Evolutionary conservation across 768 basidiomycete species (phyloP).

Genomic region (Cubamyces lactineus): DNA sequence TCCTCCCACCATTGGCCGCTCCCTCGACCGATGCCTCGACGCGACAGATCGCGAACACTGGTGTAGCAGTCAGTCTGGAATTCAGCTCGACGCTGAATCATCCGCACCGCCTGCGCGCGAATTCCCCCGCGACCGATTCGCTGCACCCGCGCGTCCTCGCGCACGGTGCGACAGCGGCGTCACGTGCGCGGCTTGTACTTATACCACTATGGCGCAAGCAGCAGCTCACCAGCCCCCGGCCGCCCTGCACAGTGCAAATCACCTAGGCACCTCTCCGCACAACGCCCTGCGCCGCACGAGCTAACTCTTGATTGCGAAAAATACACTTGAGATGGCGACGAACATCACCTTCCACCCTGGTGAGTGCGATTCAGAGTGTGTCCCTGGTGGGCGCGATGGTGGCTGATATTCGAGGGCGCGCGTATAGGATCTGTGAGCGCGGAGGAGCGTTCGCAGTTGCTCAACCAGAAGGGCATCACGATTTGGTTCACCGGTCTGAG

Average conservation of each 20-base stretch:
- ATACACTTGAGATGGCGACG: slow-evolving; percentile 38
- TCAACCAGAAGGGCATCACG: slow-evolving; percentile 85
- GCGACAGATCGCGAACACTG: neutral
- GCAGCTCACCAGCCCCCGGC: neutral
- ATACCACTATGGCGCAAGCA: slow-evolving; percentile 29
- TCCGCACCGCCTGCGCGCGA: slow-evolving; percentile 16
- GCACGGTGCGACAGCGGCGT: slow-evolving; percentile 5
- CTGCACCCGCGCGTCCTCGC: slow-evolving; percentile 10
- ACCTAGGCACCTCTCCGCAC: too few relatives aligned
- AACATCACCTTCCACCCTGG: slow-evolving; percentile 71
- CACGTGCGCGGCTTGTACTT: slow-evolving; percentile 30
- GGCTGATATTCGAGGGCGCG: neutral
- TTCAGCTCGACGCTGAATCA: slow-evolving; percentile 23
- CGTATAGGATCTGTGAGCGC: slow-evolving; percentile 62
- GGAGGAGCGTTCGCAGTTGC: slow-evolving; percentile 65
- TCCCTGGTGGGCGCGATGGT: neutral
- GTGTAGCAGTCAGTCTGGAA: slow-evolving; percentile 15
- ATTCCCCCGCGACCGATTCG: slow-evolving; percentile 21
- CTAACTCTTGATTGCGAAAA: neutral
- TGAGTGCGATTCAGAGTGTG: slow-evolving; percentile 34
- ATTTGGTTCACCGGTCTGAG: slow-evolving; percentile 98
- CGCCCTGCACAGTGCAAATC: too few relatives aligned
- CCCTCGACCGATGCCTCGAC: neutral
- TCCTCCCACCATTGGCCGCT: slow-evolving; percentile 9
- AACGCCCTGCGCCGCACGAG: neutral